phyloP scores from a whole-genome alignment of 352 stramenopile genomes.

The Phytophthora ohioensis region DNA sequence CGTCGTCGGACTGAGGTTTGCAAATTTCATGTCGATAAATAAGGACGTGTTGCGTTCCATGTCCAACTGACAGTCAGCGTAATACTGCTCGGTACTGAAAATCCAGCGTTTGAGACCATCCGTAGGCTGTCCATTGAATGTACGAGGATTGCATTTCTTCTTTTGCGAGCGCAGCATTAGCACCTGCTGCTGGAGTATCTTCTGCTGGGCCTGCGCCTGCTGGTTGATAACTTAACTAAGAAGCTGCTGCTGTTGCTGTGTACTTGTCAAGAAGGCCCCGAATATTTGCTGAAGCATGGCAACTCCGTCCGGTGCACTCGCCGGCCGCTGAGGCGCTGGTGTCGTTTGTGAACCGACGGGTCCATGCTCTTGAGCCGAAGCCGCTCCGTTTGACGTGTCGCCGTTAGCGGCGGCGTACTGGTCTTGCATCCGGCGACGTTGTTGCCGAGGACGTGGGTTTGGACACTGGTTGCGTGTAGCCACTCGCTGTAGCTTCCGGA shows the following conservation, averaged over 20 bases:
- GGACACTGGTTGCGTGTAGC: background rate
- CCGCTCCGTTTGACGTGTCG: too few species aligned
- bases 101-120: background rate
- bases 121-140: background rate
- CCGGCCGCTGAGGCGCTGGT: too few species aligned
- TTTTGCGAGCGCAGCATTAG: background rate
- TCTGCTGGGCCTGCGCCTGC: background rate
- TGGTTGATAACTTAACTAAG: background rate
- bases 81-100: background rate
- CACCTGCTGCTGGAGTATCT: background rate
- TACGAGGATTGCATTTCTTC: background rate
- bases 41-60: background rate
- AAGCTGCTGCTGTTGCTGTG: background rate
- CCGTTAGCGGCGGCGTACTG: too few species aligned
- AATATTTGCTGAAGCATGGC: background rate
- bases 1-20: background rate
- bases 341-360: too few species aligned
- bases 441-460: background rate
- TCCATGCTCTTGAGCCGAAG: too few species aligned
- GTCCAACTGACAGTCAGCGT: background rate
- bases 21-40: background rate
- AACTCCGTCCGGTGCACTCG: too few species aligned
- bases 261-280: background rate
- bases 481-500: background rate
- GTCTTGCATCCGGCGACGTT: background rate